A percentile compares a stretch with the other conserved stretches of the same genome.
Evolutionary conservation across 164 flowering plant genomes (phyloP).

Genomic region (Vitis riparia): DNA sequence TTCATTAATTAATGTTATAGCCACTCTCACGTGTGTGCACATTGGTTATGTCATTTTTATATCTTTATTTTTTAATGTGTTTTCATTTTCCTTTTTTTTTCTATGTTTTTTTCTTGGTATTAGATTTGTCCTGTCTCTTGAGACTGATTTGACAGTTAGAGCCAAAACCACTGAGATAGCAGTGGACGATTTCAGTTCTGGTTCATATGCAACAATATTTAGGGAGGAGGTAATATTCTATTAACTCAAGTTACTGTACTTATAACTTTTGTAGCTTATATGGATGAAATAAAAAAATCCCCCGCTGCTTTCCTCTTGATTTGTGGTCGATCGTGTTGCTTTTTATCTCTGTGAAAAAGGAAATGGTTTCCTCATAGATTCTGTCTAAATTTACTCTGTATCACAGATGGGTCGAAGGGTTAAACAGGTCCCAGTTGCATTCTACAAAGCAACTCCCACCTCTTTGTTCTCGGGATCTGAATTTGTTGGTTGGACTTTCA

Average conservation of each 20-base stretch:
- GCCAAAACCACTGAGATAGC: constrained; percentile 76
- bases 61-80: not conserved
- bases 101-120: not conserved
- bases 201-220: constrained; percentile 88
- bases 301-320: too few species aligned
- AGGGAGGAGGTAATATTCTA: constrained; percentile 62
- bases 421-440: constrained; percentile 91
- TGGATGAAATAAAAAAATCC: too few species aligned
- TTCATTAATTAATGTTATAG: too few species aligned
- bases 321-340: too few species aligned
- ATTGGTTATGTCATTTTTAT: not conserved
- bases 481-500: constrained; percentile 82
- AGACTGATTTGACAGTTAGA: constrained; percentile 81
- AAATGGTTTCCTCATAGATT: not conserved
- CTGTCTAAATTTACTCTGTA: not conserved
- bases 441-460: constrained; percentile 69
- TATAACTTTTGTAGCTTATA: too few species aligned
- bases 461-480: constrained; percentile 69
- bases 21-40: too few species aligned
- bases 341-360: not conserved
- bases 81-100: too few species aligned
- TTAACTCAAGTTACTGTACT: not conserved
- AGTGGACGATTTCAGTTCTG: constrained; percentile 79
- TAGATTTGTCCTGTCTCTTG: constrained; percentile 82
- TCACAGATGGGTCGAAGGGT: constrained; percentile 76